Evolutionary conservation across 2,329 filamentous ascomycete genomes (phyloP), one percentile per base, ranked within the genome.

Genomic region (Penicillium sp.): DNA sequence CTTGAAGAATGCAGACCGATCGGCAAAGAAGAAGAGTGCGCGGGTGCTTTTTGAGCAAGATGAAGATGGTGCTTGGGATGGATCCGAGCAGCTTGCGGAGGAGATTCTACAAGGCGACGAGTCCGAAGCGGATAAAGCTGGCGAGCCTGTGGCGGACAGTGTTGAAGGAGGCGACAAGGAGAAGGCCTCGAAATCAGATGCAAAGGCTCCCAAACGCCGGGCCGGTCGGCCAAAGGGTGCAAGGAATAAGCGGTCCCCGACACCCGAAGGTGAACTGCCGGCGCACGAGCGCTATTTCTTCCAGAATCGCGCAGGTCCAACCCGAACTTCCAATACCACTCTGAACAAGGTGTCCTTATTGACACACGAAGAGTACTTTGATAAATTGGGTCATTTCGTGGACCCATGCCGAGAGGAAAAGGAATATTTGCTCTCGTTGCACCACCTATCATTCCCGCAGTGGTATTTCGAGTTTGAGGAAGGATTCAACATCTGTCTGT

Each of bases 241-340:
- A 48, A 73, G 70, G 60, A 79, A 81, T 56, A 81, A 83, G 61
- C 82, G 81, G 49, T 89, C 87, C 6, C 87, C 88, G 1, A 90
- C 87, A 4, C 89, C 89, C 3, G 89, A 92, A 15, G 80, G 83
- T 45, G 82, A 95, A 61, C 78, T 97, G 2, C 88, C 91, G 4
- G 79, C 91, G 0, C 89, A 96, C 64, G 93, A 97, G 68, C 81
- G 87, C 58, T 98, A 95, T 74, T 97, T 98, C 69, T 88, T 86
- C 64, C 89, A 97, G 64, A 96, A 95, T 66, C 85, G 89, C 42
- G 84, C 88, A 0, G 90, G 89, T 2, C 80, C 83, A 3, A 78
- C 82, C 39, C 91, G 91, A 70, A 95, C 92, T 0, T 96, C 91
- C 1, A 87, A 88, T 65, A 93, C 93, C 57, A 95, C 83, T 0